Conservation (phyloP, 2,329 filamentous ascomycete species). For the Aspergillus fijiensis region DNA sequence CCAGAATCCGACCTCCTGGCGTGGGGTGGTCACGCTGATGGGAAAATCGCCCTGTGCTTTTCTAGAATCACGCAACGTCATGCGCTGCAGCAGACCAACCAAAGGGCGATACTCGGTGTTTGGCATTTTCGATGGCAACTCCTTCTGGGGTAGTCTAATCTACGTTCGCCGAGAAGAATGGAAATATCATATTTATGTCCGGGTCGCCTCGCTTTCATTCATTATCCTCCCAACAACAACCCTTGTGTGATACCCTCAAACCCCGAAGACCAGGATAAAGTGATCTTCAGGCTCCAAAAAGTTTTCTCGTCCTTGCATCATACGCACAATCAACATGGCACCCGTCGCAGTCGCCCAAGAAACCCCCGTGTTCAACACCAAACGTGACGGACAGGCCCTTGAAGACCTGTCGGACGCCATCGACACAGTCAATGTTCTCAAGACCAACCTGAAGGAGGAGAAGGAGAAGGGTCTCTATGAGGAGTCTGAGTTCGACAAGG, state of each 20-base stretch:
- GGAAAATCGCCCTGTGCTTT: neutral
- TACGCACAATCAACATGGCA: constrained; percentile 26
- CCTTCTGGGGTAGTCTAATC: neutral
- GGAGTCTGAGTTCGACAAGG: constrained; percentile 66
- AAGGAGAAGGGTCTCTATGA: constrained; percentile 46
- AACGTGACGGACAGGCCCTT: constrained; percentile 57
- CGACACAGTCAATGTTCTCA: constrained; percentile 61
- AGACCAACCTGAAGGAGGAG: constrained; percentile 54
- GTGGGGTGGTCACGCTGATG: neutral
- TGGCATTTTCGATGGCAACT: neutral
- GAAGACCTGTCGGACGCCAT: constrained; percentile 60
- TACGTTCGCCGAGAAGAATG: neutral
- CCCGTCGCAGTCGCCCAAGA: constrained; percentile 29
- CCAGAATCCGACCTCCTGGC: constrained; percentile 28
- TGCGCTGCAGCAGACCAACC: neutral
- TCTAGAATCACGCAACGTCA: constrained; percentile 8
- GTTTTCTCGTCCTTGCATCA: neutral
- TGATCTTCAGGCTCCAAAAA: neutral
- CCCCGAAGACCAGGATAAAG: neutral
- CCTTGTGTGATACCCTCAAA: constrained; percentile 3
- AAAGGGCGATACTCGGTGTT: neutral
- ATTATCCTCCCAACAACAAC: constrained; percentile 1
- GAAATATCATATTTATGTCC: constrained; percentile 10
- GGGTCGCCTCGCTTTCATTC: constrained; percentile 2
- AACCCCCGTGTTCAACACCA: constrained; percentile 34